Evolutionary conservation across 768 basidiomycete species (phyloP).

Genomic region (Ephemerocybe angulata): DNA sequence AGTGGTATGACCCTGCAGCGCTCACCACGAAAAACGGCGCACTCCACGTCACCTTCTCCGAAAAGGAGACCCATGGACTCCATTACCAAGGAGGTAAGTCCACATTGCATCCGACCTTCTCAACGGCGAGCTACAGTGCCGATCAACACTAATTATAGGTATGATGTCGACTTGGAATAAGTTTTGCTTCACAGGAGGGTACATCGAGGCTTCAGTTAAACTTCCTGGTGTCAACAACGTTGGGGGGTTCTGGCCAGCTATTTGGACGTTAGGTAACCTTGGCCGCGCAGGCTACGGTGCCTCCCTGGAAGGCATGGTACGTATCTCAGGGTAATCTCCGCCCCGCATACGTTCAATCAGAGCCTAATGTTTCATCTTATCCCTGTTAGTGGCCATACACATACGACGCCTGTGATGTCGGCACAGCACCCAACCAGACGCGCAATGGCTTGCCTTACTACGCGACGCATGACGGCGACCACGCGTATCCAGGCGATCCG

Average conservation of each 20-base stretch:
- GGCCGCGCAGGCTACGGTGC: constrained; percentile 75
- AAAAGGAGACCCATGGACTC: too few relatives aligned
- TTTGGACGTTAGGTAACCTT: constrained; percentile 39
- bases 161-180: constrained; percentile 32
- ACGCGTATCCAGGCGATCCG: constrained; percentile 29
- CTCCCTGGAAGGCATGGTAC: constrained; percentile 62
- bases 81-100: too few relatives aligned
- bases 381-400: constrained; percentile 62
- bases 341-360: background rate
- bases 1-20: constrained; percentile 72
- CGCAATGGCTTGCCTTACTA: constrained; percentile 53
- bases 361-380: background rate
- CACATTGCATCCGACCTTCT: too few relatives aligned
- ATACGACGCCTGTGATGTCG: constrained; percentile 76
- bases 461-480: constrained; percentile 45
- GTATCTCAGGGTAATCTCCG: constrained; percentile 17
- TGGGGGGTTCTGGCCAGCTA: constrained; percentile 17
- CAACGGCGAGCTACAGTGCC: too few relatives aligned
- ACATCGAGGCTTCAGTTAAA: constrained; percentile 20
- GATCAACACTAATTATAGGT: background rate
- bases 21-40: constrained; percentile 58
- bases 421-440: constrained; percentile 78
- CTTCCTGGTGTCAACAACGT: constrained; percentile 24
- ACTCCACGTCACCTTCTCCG: background rate
- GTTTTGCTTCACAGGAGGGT: constrained; percentile 79